Evolutionary conservation across 2,329 filamentous ascomycete genomes (phyloP).

Genomic region (Penicillium sp.): DNA sequence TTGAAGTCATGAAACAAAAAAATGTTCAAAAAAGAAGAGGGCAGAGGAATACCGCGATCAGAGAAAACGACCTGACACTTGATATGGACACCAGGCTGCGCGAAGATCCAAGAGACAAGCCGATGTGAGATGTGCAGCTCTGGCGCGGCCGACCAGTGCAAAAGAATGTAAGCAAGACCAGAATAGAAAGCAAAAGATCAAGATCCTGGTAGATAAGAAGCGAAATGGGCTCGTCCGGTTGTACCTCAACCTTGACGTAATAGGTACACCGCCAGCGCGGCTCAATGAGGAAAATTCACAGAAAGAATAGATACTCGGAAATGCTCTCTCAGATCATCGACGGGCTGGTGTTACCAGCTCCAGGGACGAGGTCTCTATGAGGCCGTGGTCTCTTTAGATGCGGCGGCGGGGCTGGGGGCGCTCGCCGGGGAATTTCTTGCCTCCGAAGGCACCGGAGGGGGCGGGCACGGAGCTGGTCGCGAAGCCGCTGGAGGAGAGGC

Average conservation of each 20-base stretch:
- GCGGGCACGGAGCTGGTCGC: slow-evolving; percentile 26
- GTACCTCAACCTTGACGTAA: slow-evolving; percentile 16
- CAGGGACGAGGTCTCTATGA: slow-evolving; percentile 2
- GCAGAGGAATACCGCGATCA: too few species aligned
- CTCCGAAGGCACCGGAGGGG: slow-evolving; percentile 6
- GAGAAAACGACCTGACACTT: too few species aligned
- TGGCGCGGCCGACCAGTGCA: too few species aligned
- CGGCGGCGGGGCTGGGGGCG: slow-evolving; percentile 1
- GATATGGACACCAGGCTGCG: too few species aligned
- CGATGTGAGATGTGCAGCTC: too few species aligned
- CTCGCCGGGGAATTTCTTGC: slow-evolving; percentile 6
- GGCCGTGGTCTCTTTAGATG: not conserved
- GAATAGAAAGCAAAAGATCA: slow-evolving; percentile 16
- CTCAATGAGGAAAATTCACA: slow-evolving; percentile 17
- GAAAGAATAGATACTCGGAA: too few species aligned
- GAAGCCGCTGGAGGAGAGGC: slow-evolving; percentile 27
- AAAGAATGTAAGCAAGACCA: slow-evolving; percentile 9
- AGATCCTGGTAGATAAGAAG: slow-evolving; percentile 9
- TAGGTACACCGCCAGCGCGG: slow-evolving; percentile 30
- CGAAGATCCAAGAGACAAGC: too few species aligned
- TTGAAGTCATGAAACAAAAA: too few species aligned
- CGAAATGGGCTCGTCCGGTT: slow-evolving; percentile 13
- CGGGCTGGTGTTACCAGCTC: slow-evolving; percentile 8
- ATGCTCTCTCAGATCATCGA: slow-evolving; percentile 14
- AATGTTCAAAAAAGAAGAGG: too few species aligned